Base-by-base conservation (phyloP, 2,329 filamentous ascomycete species). In the Alternaria sp. region DNA sequence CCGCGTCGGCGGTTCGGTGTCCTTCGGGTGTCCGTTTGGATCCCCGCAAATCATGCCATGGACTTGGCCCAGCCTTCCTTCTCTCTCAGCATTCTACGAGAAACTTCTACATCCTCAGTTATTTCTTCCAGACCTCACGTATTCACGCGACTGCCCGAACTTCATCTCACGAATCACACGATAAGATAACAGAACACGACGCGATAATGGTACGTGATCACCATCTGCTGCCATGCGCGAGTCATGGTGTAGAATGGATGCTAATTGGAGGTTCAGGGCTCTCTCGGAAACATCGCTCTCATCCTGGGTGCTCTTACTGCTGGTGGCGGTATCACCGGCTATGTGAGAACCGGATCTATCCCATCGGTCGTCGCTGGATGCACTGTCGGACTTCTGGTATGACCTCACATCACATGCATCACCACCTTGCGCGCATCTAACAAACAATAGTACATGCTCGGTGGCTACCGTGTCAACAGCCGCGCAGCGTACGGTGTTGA, bases 321-420 rank as follows among this genome's bases (percentile, higher is more conserved):
- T 55, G 86, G 91, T 61, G 96, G 96, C 73, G 96, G 96, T 68
- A 90, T 92, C 63, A 91, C 92, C 77, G 96, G 96, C 77, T 99
- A 93, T 81, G 85, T 90, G 47, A 90, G 90, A 78, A 96, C 94
- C 1, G 88, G 93, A 62, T 98, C 94, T 23, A 80, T 97, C 53
- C 95, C 95, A 40, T 97, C 93, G 12, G 86, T 98, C 71, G 89
- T 88, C 12, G 96, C 96, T 13, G 96, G 96, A 56, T 85, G 93
- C 70, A 90, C 90, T 32, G 93, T 99, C 69, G 96, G 96, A 49
- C 82, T 85, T 15, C 81, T 93, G 63, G 85, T 87, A 83, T 23
- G 77, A 70, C 21, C 36, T 58, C 21, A 25, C 19, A 23, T 15
- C 10, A 19, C 25, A 40, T 40, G 36, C n/a, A 40, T 7, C 9